Evolutionary conservation across 805 yeast genomes (phyloP).

Genomic region (Schwanniomyces yamadae): DNA sequence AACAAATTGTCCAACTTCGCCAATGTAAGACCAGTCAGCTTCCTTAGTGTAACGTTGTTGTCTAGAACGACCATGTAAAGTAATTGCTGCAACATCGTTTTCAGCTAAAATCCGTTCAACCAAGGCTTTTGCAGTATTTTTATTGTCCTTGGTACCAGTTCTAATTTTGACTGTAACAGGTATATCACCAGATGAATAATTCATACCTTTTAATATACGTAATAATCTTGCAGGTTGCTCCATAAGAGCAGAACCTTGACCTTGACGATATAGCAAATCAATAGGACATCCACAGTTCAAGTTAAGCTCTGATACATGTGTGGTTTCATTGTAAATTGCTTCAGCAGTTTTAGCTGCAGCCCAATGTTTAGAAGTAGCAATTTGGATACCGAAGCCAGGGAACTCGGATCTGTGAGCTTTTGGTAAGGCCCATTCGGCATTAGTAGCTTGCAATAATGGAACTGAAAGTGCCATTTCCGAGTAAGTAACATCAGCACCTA

Average conservation of each 20-base stretch:
- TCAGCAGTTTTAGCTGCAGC: constrained; percentile 94
- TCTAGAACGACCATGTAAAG: constrained; percentile 94
- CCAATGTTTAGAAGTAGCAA: constrained; percentile 90
- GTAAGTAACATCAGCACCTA: constrained; percentile 92
- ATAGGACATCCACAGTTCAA: constrained; percentile 98
- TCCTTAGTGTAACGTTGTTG: constrained; percentile 90
- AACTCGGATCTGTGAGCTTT: constrained; percentile 80
- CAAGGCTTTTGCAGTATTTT: constrained; percentile 82
- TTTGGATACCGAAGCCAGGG: constrained; percentile 91
- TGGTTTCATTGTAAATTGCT: constrained; percentile 56
- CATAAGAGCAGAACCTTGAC: constrained; percentile 92
- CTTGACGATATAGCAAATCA: constrained; percentile 88
- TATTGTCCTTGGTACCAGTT: constrained; percentile 82
- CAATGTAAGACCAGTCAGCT: constrained; percentile 92
- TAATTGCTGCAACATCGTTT: constrained; percentile 84
- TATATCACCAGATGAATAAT: constrained; percentile 79
- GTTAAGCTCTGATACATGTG: constrained; percentile 76
- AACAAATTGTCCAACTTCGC: constrained; percentile 67
- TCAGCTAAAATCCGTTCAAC: constrained; percentile 71
- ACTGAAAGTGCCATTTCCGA: constrained; percentile 91
- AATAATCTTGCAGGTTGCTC: constrained; percentile 83
- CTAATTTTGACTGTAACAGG: constrained; percentile 92
- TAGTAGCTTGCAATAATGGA: constrained; percentile 85
- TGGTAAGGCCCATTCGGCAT: constrained; percentile 96
- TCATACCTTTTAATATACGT: constrained; percentile 84